phyloP scores from a whole-genome alignment of 805 yeast genomes.

The Saccharomycopsis fermentans region DNA sequence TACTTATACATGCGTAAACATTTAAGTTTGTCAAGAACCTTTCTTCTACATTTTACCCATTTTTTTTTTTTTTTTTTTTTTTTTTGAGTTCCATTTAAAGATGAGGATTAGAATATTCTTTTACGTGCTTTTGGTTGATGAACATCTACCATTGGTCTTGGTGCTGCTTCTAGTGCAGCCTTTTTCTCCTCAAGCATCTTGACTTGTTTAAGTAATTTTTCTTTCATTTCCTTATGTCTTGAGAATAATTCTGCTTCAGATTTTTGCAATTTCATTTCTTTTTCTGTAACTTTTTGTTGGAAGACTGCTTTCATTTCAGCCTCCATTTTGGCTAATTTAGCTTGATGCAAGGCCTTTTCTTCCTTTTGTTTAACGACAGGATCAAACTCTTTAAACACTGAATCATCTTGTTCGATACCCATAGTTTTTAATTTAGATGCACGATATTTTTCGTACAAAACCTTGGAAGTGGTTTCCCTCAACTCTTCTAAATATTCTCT shows the following conservation, averaged over 20 bases:
- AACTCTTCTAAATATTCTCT: slow-evolving; percentile 91
- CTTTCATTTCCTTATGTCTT: slow-evolving; percentile 96
- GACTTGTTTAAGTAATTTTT: slow-evolving; percentile 79
- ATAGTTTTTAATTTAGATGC: slow-evolving; percentile 56
- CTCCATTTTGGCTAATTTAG: slow-evolving; percentile 88
- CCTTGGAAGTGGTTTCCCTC: slow-evolving; percentile 70
- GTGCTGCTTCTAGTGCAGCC: slow-evolving; percentile 59
- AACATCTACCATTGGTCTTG: slow-evolving; percentile 32
- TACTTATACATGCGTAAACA: background rate
- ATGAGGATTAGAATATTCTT: slow-evolving; percentile 43
- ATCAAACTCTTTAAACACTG: slow-evolving; percentile 91
- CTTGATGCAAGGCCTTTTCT: slow-evolving; percentile 87
- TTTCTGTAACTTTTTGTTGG: slow-evolving; percentile 92
- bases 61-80: background rate
- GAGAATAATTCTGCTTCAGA: slow-evolving; percentile 94
- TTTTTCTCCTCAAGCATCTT: slow-evolving; percentile 87
- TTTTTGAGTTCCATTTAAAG: too few relatives aligned
- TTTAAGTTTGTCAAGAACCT: slow-evolving; percentile 33
- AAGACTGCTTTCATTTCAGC: slow-evolving; percentile 93
- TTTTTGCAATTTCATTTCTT: slow-evolving; percentile 93
- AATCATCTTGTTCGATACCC: slow-evolving; percentile 87
- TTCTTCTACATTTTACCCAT: background rate
- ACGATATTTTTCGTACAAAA: slow-evolving; percentile 82
- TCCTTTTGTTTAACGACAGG: slow-evolving; percentile 89
- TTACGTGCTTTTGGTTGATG: slow-evolving; percentile 54